phyloP scores from a whole-genome alignment of 495 filamentous ascomycete species.

The Recurvomyces mirabilis region DNA sequence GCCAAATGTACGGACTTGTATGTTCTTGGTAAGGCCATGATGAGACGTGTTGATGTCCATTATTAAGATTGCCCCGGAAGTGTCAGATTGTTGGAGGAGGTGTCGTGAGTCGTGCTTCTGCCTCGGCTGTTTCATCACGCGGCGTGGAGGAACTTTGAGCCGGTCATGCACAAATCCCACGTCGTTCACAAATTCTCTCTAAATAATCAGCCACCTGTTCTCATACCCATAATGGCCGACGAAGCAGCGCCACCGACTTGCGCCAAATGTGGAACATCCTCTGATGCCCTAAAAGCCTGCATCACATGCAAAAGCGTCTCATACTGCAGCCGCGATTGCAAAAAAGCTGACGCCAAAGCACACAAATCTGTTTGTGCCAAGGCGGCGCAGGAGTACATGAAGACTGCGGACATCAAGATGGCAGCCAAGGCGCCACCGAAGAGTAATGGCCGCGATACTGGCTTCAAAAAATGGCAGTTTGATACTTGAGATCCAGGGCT shows the following conservation, averaged over 20 bases:
- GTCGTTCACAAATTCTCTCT: too few relatives aligned
- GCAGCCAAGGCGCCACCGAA: constrained; percentile 2
- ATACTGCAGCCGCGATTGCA: constrained; percentile 7
- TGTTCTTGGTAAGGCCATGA: neutral
- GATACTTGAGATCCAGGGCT: too few relatives aligned
- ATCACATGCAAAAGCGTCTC: constrained; percentile 2
- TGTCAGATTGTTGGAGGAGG: too few relatives aligned
- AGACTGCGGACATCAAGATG: constrained; percentile 9
- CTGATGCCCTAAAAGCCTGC: constrained; percentile 5
- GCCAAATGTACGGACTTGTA: neutral
- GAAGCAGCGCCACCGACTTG: too few relatives aligned
- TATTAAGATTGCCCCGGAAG: too few relatives aligned
- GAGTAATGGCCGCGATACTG: neutral
- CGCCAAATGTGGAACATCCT: too few relatives aligned
- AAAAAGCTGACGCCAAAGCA: constrained; percentile 7
- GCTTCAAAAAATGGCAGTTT: neutral
- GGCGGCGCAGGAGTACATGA: constrained; percentile 6
- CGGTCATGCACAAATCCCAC: too few relatives aligned
- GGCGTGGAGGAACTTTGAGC: too few relatives aligned
- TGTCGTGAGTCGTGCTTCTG: too few relatives aligned
- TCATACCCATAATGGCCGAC: too few relatives aligned
- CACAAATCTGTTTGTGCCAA: constrained; percentile 7
- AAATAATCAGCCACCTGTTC: too few relatives aligned
- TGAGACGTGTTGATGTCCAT: neutral
- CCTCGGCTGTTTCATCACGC: too few relatives aligned